These are phyloP conservation scores for Geotrichum reessii DNA, from an alignment of 1,139 yeast genomes.

Conservation along the genomic window DNA sequence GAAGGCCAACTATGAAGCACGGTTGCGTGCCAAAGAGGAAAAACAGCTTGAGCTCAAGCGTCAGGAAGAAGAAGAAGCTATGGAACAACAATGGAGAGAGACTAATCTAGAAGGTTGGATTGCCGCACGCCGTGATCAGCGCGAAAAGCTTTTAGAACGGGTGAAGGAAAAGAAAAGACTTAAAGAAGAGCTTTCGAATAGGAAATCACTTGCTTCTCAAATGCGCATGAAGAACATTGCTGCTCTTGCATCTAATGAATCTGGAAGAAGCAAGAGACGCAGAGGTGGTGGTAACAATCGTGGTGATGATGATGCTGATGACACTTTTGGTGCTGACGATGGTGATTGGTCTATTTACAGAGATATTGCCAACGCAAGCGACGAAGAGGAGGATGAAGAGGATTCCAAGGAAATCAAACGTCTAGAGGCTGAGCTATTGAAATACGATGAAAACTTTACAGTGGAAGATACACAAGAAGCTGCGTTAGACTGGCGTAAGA, in stretches of 20 bases:
- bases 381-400: slow-evolving; percentile 69
- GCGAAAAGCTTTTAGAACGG: slow-evolving; percentile 51
- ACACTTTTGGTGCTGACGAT: slow-evolving; percentile 92
- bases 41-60: slow-evolving; percentile 55
- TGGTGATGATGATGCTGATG: slow-evolving; percentile 86
- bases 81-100: slow-evolving; percentile 73
- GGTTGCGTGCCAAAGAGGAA: slow-evolving; percentile 75
- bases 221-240: slow-evolving; percentile 90
- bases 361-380: slow-evolving; percentile 68
- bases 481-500: slow-evolving; percentile 79
- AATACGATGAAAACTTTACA: slow-evolving; percentile 77
- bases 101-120: slow-evolving; percentile 78
- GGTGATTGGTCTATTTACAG: slow-evolving; percentile 93
- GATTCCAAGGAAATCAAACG: slow-evolving; percentile 59
- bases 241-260: slow-evolving; percentile 72
- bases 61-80: slow-evolving; percentile 42
- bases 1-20: slow-evolving; percentile 85
- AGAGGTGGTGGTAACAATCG: slow-evolving; percentile 24
- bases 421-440: slow-evolving; percentile 68
- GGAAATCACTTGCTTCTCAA: slow-evolving; percentile 89
- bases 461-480: slow-evolving; percentile 80
- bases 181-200: slow-evolving; percentile 72
- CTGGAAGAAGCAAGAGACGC: slow-evolving; percentile 33
- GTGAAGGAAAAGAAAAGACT: slow-evolving; percentile 66
- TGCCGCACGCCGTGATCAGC: slow-evolving; percentile 55